phyloP scores from a whole-genome alignment of 352 stramenopile species.

The Phytophthora vignae region DNA sequence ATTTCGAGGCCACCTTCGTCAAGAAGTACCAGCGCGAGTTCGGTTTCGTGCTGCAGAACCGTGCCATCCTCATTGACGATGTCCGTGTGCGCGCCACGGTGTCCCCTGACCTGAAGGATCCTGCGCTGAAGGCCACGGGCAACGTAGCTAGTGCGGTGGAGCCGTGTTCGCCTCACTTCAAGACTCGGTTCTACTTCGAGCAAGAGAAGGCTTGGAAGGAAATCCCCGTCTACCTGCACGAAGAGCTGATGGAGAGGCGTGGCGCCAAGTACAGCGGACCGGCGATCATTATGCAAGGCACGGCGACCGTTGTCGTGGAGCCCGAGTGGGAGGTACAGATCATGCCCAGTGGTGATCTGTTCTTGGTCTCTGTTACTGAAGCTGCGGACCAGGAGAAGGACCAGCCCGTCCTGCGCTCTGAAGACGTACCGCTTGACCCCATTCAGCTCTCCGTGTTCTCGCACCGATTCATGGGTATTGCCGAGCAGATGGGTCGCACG shows the following conservation, averaged over 20 bases:
- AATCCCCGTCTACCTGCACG: slow-evolving; percentile 94
- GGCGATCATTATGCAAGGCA: slow-evolving; percentile 98
- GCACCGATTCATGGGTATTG: slow-evolving; percentile 99
- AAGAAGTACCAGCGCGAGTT: slow-evolving; percentile 97
- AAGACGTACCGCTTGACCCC: slow-evolving; percentile 87
- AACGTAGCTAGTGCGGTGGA: slow-evolving; percentile 23
- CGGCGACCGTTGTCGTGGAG: slow-evolving; percentile 98
- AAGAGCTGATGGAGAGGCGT: slow-evolving; percentile 85
- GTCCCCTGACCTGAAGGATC: slow-evolving; percentile 73
- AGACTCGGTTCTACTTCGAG: slow-evolving; percentile 83
- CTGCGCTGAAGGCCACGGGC: slow-evolving; percentile 15
- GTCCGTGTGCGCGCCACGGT: slow-evolving; percentile 96
- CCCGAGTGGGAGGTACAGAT: slow-evolving; percentile 94
- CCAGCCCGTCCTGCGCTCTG: slow-evolving; percentile 19
- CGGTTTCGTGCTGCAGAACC: slow-evolving; percentile 96
- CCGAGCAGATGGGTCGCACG: slow-evolving; percentile 99
- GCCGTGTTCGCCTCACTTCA: slow-evolving; percentile 59
- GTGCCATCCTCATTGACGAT: slow-evolving; percentile 96
- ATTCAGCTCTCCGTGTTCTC: slow-evolving; percentile 98
- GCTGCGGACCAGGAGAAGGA: slow-evolving; percentile 37
- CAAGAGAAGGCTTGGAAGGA: slow-evolving; percentile 80
- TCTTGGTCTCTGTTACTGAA: slow-evolving; percentile 77
- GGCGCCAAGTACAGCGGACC: slow-evolving; percentile 87
- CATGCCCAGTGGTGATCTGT: slow-evolving; percentile 95
- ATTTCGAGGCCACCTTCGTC: slow-evolving; percentile 90